Conservation (phyloP, 2,329 filamentous ascomycete genomes). For the Fusarium bulbicola region DNA sequence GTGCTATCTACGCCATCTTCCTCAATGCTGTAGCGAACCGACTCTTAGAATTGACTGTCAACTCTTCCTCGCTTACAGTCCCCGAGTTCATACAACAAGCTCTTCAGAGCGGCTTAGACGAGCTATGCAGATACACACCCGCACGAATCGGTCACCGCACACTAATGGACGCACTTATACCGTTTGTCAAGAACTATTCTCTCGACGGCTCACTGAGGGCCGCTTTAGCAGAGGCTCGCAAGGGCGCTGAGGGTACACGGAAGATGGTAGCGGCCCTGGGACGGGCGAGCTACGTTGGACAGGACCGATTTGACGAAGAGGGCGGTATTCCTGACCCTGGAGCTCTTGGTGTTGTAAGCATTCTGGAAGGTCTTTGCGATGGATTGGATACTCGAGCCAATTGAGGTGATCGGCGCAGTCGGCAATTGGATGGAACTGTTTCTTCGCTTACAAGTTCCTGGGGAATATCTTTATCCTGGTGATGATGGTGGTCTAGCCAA, state of each 20-base stretch:
- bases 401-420: not conserved
- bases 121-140: constrained; percentile 67
- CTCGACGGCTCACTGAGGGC: constrained; percentile 58
- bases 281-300: constrained; percentile 79
- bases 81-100: constrained; percentile 20
- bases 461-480: not conserved
- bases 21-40: constrained; percentile 71
- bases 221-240: constrained; percentile 25
- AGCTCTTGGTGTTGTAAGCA: constrained; percentile 51
- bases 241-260: constrained; percentile 71
- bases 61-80: not conserved
- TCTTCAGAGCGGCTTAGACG: constrained; percentile 31
- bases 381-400: not conserved
- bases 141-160: constrained; percentile 77
- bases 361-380: constrained; percentile 22
- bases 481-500: not conserved
- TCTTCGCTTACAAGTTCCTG: not conserved
- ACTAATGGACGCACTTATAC: constrained; percentile 75
- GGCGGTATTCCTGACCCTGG: constrained; percentile 70
- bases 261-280: constrained; percentile 78
- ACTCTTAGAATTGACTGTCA: constrained; percentile 11
- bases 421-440: not conserved
- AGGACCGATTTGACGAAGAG: constrained; percentile 65
- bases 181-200: constrained; percentile 70
- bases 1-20: constrained; percentile 82